Evolutionary conservation across 331 rosid species (phyloP), one percentile per base, ranked within the genome.

Genomic region (Quercus phellos): DNA sequence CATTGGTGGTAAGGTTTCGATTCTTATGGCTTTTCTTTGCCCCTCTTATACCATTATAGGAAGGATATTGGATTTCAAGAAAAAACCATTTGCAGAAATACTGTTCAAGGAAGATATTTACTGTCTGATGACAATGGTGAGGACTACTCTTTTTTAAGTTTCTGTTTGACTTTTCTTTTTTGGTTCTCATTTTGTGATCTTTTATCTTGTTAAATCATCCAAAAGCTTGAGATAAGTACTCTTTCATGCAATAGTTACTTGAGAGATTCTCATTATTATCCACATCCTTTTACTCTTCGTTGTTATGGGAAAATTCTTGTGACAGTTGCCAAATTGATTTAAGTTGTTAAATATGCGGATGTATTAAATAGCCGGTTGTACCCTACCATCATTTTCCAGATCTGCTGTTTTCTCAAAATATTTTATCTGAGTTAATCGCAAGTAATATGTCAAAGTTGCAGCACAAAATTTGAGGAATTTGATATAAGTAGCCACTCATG

Each of bases 91-190:
- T 94, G 99, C 84, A 85, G 84, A 74, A 89, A 67, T 83, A 94
- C 99, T n/a, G 95, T 94, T 76, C 97, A 88, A 86, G 98, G 98
- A 71, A 87, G 97, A 86, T 88, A 86, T 86, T 75, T 88, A 38
- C 88, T 92, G 10, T 80, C 99, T 9, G 99, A 94, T 76, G 90
- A 92, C 72, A 89, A 84, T 13, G 99, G 98, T 89, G 55, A 56
- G 17, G 27, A 38, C 21, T 70, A 59, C 21, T 58, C 81, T 70
- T 76, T 7, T 30, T 51, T 6, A 76, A 17, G 18, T 11, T 60
- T 74, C 42, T 72, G 22, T 0, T 71, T 68, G 21, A 21, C 8
- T 67, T 0, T 13, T 34, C 19, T 46, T 17, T 4, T 42, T 24
- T 24, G 1, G 8, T 8, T 60, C 7, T 26, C 38, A 51, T 60